Percentiles rank a stretch among this genome's conserved stretches.
phyloP scores from a whole-genome alignment of 768 basidiomycete genomes.

The Tricholoma flavovirens region DNA sequence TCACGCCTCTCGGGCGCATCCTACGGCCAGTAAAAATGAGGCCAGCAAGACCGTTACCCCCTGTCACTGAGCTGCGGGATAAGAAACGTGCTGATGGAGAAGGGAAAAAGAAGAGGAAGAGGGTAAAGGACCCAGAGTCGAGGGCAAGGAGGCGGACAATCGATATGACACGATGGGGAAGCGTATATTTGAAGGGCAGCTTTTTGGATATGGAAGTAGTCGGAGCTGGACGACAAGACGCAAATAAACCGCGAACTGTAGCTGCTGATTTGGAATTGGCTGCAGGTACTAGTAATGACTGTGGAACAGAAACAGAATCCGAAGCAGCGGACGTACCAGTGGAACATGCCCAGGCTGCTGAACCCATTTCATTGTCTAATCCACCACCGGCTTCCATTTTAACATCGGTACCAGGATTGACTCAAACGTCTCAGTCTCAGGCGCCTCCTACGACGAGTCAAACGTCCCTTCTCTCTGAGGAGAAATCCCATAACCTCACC shows the following conservation, averaged over 20 bases:
- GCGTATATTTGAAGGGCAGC: conserved; percentile 61
- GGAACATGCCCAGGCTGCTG: not conserved
- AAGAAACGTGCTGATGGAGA: conserved; percentile 14
- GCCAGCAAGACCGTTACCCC: conserved; percentile 54
- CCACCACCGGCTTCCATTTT: not conserved
- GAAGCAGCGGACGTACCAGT: conserved; percentile 9
- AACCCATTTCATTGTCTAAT: not conserved
- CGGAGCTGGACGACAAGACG: conserved; percentile 12
- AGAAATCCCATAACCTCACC: conserved; percentile 36
- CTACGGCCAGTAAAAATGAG: conserved; percentile 67
- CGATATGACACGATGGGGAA: conserved; percentile 69
- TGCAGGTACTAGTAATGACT: conserved; percentile 13
- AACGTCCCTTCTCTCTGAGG: conserved; percentile 30
- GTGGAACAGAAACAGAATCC: conserved; percentile 10
- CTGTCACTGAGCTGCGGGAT: conserved; percentile 20
- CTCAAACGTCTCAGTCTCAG: conserved; percentile 2
- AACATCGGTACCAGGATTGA: not conserved
- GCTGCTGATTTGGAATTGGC: conserved; percentile 12
- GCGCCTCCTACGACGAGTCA: conserved; percentile 17
- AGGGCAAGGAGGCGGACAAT: conserved; percentile 62
- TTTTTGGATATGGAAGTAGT: conserved; percentile 48
- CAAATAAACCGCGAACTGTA: conserved; percentile 2
- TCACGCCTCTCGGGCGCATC: conserved; percentile 60
- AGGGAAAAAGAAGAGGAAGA: conserved; percentile 39
- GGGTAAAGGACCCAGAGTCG: conserved; percentile 42